Evolutionary conservation across 768 basidiomycete species (phyloP), one percentile per base, ranked within the genome.

Genomic region (Auricularia cornea): DNA sequence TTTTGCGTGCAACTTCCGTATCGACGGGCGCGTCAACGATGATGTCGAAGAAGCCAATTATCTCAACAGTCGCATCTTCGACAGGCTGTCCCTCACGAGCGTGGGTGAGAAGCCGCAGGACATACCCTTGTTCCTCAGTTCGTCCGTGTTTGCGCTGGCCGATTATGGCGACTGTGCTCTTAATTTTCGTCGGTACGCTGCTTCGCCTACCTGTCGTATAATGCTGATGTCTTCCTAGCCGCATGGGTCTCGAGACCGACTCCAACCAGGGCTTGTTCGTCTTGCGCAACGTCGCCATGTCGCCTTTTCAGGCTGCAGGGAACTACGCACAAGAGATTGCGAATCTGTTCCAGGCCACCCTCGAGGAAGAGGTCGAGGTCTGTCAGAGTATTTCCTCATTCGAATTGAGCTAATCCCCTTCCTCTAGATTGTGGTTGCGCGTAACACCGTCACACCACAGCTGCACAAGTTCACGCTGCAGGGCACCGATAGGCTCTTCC

Each of bases 1-100:
- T 2, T 81, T 81, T 63, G 72, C 75, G 2, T 75, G 74, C 70
- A 80, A 81, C 70, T 80, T 80, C 71, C 70, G 72, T 20, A 63
- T 74, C 59, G 68, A 73, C 60, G 77, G 72, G 35, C 60, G 59
- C 35, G 40, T 70, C 51, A 80, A 78, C 70, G 65, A 67, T 26
- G 77, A 78, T 66, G 68, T 80, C 61, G 72, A 64, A 32, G 77
- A 78, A 62, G 79, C 80, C 8, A 81, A 80, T 60, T 68, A 70
- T 60, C 70, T 81, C 14, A 80, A 80, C 63, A 66, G 66, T 4
- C 69, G 73, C n/a, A 73, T 81, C 59, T 78, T 75, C 68, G 70
- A 78, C 52, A 69, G 72, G 32, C 70, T 80, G 10, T 78, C 79
- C 14, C 68, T 79, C 35, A 69, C 70, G 8, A 68, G 69, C 31